These are phyloP conservation scores for Pistacia vera DNA, from an alignment of 345 rosid genomes.

Conservation along the genomic window DNA sequence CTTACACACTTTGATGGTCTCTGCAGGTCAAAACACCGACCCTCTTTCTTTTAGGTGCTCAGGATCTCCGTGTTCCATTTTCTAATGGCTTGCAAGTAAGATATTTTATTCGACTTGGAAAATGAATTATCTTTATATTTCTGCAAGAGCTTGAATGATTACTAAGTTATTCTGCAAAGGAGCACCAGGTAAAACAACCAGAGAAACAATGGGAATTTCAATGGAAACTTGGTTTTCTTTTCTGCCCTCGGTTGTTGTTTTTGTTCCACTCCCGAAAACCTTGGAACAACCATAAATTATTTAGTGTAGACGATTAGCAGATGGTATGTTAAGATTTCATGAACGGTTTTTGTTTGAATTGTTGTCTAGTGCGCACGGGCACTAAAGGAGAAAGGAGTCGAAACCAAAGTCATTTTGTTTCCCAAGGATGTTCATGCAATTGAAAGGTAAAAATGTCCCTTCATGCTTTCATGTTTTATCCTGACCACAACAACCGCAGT, in stretches of 20 bases:
- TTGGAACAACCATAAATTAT: not conserved
- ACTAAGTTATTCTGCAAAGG: not conserved
- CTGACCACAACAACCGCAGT: not conserved
- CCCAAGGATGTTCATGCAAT: slow-evolving; percentile 76
- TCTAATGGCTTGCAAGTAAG: slow-evolving; percentile 86
- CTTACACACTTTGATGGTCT: slow-evolving; percentile 5
- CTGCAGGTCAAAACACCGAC: slow-evolving; percentile 91
- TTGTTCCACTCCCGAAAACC: not conserved
- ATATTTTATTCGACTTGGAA: not conserved
- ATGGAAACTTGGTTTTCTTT: not conserved
- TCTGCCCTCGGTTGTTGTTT: not conserved
- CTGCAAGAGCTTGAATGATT: slow-evolving; percentile 1
- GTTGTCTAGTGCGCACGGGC: slow-evolving; percentile 67
- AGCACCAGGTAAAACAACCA: not conserved
- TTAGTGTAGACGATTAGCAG: not conserved
- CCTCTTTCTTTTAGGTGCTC: slow-evolving; percentile 74
- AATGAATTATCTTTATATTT: not conserved
- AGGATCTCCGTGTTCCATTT: slow-evolving; percentile 88
- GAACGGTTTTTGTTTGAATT: slow-evolving; percentile 18
- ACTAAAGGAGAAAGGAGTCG: slow-evolving; percentile 79
- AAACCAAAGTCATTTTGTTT: slow-evolving; percentile 63
- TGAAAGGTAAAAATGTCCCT: slow-evolving; percentile 49
- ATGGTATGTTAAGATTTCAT: not conserved
- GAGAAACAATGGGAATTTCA: not conserved
- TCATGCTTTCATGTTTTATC: not conserved